These are phyloP conservation scores for Eragrostis curvula DNA, from an alignment of 176 grass and related monocot species.

Conservation along the genomic window DNA sequence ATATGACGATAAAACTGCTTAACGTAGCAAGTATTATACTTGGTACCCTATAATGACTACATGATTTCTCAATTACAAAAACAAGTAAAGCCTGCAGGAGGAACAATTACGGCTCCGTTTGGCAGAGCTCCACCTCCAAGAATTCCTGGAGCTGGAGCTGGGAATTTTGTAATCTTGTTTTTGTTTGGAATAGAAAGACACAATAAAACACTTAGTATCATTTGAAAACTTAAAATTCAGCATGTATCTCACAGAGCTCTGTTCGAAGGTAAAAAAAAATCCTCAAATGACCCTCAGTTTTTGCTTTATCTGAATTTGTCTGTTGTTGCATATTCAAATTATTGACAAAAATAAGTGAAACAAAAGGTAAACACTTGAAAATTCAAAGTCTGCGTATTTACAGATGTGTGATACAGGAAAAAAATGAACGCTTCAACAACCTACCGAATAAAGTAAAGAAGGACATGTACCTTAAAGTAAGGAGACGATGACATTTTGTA, in stretches of 20 bases:
- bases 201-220: neutral
- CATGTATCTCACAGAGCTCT: too few species aligned
- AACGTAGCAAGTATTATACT: neutral
- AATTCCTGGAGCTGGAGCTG: neutral
- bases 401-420: neutral
- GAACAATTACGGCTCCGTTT: neutral
- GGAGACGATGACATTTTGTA: constrained; percentile 63
- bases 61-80: too few species aligned
- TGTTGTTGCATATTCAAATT: neutral
- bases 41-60: neutral
- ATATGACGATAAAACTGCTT: neutral
- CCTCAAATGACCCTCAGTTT: neutral
- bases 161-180: neutral
- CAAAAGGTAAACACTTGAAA: neutral
- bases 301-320: neutral
- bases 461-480: constrained; percentile 60
- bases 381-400: neutral
- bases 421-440: constrained; percentile 8
- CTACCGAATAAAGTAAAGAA: constrained; percentile 19
- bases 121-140: neutral
- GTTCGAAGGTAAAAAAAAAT: neutral
- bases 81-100: too few species aligned
- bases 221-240: too few species aligned
- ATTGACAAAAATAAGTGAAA: neutral
- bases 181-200: neutral